Evolutionary conservation across 2,329 filamentous ascomycete genomes (phyloP), one percentile per base, ranked within the genome.

Genomic region (Phyllosticta citriasiana): DNA sequence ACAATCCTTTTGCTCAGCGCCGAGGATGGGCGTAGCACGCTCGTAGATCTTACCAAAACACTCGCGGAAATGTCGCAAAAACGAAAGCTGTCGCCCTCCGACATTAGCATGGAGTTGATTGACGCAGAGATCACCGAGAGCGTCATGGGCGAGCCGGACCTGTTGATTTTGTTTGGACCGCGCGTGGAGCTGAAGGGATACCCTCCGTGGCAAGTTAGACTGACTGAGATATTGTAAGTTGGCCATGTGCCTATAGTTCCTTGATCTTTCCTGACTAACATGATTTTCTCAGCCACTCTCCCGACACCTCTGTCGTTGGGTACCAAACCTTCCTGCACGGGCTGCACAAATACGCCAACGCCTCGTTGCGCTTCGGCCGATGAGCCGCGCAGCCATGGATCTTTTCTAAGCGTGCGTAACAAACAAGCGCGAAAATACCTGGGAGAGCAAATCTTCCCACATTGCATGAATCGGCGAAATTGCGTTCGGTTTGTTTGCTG

Each of bases 11-110:
- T 99, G 50, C 84, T 99, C 57, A 96, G 91, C 14, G 84, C 86
- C 47, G 88, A 93, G 61, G 94, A 99, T 68, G 93, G 94, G 56
- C 85, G 93, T 60, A 91, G 96, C 70, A 97, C 93, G 3, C 84
- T 99, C 64, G 92, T 99, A 51, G 94, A 99, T 73, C 82, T 99
- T 54, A 99, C 94, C 52, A 91, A 92, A 70, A 97, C 95, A 0
- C 80, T 99, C 24, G 85, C 93, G 5, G 90, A 96, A 71, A 97
- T 99, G 94, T 89, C 91, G 6, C 94, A 97, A 74, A 86, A 87
- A 67, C 86, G 86, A 62, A 97, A 96, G 75, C 81, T 99, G 14
- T 84, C 84, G 1, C 83, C 89, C 0, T 80, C 84, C 33, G 92
- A 99, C 71, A 92, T 99, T 69, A 91, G 86, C 61, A 81, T 83